These are phyloP conservation scores for Linnemannia zychae DNA, from an alignment of 192 early-diverging fungal species.

Conservation along the genomic window DNA sequence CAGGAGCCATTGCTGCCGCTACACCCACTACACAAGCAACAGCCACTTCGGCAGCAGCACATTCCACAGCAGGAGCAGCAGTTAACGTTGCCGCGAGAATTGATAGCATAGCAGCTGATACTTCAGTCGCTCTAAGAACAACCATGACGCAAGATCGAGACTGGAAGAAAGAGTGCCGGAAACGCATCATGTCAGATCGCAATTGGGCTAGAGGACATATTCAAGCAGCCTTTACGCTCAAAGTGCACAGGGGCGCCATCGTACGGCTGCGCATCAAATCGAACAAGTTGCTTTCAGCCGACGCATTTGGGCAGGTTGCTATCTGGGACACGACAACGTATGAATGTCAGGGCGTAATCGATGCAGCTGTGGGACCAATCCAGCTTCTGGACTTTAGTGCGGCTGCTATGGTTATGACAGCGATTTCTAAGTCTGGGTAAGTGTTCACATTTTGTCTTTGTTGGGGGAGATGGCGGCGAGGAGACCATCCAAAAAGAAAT, in stretches of 20 bases:
- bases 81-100: not conserved
- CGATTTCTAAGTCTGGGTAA: conserved; percentile 50
- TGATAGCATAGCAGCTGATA: not conserved
- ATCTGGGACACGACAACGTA: conserved; percentile 40
- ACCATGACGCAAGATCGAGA: not conserved
- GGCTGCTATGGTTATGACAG: conserved; percentile 39
- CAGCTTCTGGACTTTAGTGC: conserved; percentile 49
- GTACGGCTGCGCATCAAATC: conserved; percentile 38
- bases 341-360: conserved; percentile 17
- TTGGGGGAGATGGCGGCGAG: not conserved
- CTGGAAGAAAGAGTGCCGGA: conserved; percentile 52
- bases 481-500: not conserved
- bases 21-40: not conserved
- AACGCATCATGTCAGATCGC: conserved; percentile 43
- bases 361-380: conserved; percentile 37
- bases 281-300: conserved; percentile 30
- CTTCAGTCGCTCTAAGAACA: not conserved
- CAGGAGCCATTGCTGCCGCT: conserved; percentile 3
- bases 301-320: conserved; percentile 46
- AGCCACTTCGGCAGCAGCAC: not conserved
- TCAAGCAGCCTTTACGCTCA: conserved; percentile 29
- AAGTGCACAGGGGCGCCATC: conserved; percentile 26
- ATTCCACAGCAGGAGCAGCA: not conserved
- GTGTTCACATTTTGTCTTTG: conserved; percentile 16
- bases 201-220: conserved; percentile 48